A percentile compares a stretch with the other conserved stretches of the same genome.
Conservation (phyloP, 2,329 filamentous ascomycete species). For the Phyllosticta citribraziliensis region DNA sequence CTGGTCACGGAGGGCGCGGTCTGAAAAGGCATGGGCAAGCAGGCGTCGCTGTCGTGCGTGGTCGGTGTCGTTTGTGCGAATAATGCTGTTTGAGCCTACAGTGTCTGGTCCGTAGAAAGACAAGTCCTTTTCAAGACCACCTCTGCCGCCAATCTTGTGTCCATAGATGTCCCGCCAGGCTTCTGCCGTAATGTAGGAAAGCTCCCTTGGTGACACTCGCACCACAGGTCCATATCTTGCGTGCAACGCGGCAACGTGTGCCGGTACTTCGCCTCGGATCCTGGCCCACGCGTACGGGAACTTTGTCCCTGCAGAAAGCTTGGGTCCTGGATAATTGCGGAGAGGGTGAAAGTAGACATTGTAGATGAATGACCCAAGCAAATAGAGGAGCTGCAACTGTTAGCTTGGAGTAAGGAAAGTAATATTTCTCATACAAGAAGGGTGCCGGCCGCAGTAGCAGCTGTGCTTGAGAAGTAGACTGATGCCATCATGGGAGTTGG, state of each 20-base stretch:
- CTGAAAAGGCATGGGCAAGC: conserved; percentile 23
- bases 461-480: neutral
- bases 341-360: conserved; percentile 10
- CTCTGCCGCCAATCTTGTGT: conserved; percentile 8
- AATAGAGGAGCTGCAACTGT: neutral
- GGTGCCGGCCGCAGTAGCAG: neutral
- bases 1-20: conserved; percentile 23
- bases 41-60: conserved; percentile 14
- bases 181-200: conserved; percentile 8
- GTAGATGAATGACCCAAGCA: neutral
- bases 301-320: conserved; percentile 1
- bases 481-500: neutral
- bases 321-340: conserved; percentile 10
- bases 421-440: neutral
- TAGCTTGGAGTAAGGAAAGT: neutral
- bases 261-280: neutral
- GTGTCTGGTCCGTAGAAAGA: conserved; percentile 5
- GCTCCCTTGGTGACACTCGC: conserved; percentile 5
- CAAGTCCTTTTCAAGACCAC: conserved; percentile 8
- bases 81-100: conserved; percentile 1
- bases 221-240: conserved; percentile 10
- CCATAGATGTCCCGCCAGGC: conserved; percentile 13
- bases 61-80: conserved; percentile 10
- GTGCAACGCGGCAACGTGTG: neutral
- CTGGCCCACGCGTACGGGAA: conserved; percentile 1